Evolutionary conservation across 2,329 filamentous ascomycete species (phyloP), one percentile per base, ranked within the genome.

Genomic region (Colletotrichum kahawae): DNA sequence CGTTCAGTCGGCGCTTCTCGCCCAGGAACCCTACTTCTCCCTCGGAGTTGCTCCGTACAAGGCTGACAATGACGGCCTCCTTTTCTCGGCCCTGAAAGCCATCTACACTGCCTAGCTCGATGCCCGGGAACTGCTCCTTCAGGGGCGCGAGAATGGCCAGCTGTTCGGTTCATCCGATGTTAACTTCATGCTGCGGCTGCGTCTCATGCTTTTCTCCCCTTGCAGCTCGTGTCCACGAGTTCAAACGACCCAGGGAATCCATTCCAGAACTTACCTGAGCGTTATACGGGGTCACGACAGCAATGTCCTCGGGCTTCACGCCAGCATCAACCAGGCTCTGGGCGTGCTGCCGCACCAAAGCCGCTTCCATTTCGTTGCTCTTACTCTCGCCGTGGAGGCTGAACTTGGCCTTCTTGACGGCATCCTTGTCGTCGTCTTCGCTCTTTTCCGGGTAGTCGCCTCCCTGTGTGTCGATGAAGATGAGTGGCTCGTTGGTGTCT

Each of bases 41-140:
- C 64, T 95, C 91, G 7, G 92, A 78, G 82, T 99, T 99, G 84
- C 96, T 98, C 78, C 97, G 90, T 71, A 99, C 97, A n/a, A 98
- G 90, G 83, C 94, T 98, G 67, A 99, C 93, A 51, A 99, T 90
- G 18, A 99, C 93, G 4, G 95, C 97, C 84, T 99, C 97, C 84
- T 99, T 99, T 84, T 99, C 97, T 21, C 97, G 92, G 38, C 97
- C 97, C 84, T 99, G 97, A 82, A 99, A 99, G 3, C 96, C 97
- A 83, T 99, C 97, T 3, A 99, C 95, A 80, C 95, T 98, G 38
- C 97, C 97, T n/a, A 99, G 88, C 83, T 99, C 97, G 66, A 99
- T 92, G 14, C 94, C 95, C 0, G 94, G 94, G 79, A 94, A 98
- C 51, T 88, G 87, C 75, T 97, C 94, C 82, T 96, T 97, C 65